Evolutionary conservation across 768 basidiomycete species (phyloP).

Genomic region (Russula compacta): DNA sequence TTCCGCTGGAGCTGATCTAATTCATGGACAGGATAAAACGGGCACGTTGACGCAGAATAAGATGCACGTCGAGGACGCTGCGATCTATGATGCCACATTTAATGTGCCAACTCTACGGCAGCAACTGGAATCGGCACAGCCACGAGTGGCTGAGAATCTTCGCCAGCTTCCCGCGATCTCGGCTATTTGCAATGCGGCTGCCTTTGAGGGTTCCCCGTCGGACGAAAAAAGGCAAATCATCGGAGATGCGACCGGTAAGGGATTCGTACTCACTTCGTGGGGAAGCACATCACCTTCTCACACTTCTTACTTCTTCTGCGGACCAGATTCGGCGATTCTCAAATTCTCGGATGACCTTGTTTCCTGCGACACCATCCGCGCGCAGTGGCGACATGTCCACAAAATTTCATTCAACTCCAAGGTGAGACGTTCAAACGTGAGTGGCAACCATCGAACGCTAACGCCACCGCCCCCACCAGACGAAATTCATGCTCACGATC

Average conservation of each 20-base stretch:
- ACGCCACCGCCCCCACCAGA: slow-evolving; percentile 28
- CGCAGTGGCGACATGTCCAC: slow-evolving; percentile 22
- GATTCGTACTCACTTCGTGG: background rate
- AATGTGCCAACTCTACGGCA: slow-evolving; percentile 14
- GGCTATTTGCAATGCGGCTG: slow-evolving; percentile 43
- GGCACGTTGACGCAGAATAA: slow-evolving; percentile 52
- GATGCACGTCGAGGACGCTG: slow-evolving; percentile 46
- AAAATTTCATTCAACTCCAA: slow-evolving; percentile 33
- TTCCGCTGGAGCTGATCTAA: too few relatives aligned
- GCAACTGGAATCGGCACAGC: background rate
- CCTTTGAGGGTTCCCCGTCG: slow-evolving; percentile 30
- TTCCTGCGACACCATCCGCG: slow-evolving; percentile 7
- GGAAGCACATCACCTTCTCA: background rate
- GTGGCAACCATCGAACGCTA: background rate
- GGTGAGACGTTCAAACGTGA: slow-evolving; percentile 24
- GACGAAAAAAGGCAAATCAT: slow-evolving; percentile 28
- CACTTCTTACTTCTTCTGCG: background rate
- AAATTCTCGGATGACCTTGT: slow-evolving; percentile 35
- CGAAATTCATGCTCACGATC: slow-evolving; percentile 47
- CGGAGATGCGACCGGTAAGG: slow-evolving; percentile 48
- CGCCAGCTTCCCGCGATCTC: slow-evolving; percentile 32
- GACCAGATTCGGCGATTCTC: slow-evolving; percentile 43
- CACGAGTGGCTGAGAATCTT: slow-evolving; percentile 16
- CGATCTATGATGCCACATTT: slow-evolving; percentile 29
- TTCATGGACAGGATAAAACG: slow-evolving; percentile 38